A percentile compares a stretch with the other conserved stretches of the same genome.
Evolutionary conservation across 73 alveolate species (phyloP).

Genomic region (Tetrahymena borealis): DNA sequence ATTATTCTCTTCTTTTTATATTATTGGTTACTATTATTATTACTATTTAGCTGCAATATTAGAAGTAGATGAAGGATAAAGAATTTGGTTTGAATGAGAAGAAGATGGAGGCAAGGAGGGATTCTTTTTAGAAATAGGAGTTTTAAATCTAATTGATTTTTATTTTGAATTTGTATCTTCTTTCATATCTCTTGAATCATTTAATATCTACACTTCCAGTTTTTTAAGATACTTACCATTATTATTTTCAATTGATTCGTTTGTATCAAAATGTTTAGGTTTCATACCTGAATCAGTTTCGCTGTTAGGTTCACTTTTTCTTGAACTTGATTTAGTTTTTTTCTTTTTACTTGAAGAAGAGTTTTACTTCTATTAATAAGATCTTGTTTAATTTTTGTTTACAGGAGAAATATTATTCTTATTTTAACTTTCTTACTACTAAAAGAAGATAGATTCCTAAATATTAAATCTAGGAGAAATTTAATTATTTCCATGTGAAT

Average conservation of each 20-base stretch:
- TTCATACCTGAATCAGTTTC: neutral
- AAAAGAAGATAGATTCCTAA: neutral
- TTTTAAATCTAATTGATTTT: neutral
- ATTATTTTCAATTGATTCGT: neutral
- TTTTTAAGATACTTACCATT: neutral
- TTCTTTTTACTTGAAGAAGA: neutral
- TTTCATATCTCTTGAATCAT: neutral
- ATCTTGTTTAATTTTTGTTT: neutral
- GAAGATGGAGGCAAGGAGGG: neutral
- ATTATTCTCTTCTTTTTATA: neutral
- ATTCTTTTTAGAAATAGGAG: neutral
- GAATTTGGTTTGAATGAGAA: too few relatives aligned
- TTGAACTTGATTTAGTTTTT: neutral
- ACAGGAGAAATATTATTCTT: neutral
- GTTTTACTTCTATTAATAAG: neutral
- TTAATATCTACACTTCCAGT: neutral
- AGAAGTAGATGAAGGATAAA: neutral
- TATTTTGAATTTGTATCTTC: neutral
- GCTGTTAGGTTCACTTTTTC: neutral
- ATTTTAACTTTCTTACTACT: neutral
- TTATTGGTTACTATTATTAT: neutral
- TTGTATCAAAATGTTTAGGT: neutral
- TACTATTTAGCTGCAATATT: too few relatives aligned
- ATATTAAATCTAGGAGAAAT: neutral
- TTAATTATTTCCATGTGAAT: neutral